phyloP scores from a whole-genome alignment of 2,329 filamentous ascomycete species.

The Nigrograna mackinnonii region DNA sequence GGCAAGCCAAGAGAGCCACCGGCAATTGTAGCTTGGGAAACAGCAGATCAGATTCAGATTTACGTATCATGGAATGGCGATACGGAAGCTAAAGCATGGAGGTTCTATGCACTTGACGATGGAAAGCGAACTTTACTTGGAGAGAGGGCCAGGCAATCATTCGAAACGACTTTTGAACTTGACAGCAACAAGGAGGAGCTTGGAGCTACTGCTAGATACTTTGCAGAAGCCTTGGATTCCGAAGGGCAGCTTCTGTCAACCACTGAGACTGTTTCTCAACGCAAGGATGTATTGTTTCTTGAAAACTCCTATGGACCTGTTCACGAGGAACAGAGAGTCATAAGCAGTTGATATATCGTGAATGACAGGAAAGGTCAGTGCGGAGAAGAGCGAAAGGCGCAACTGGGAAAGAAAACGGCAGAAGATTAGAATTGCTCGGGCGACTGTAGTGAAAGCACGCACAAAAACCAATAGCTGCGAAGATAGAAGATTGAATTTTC shows the following conservation, averaged over 20 bases:
- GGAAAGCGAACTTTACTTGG: background rate
- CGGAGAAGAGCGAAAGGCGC: too few species aligned
- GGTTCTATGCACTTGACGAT: background rate
- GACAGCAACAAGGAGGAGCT: background rate
- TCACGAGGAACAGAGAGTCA: too few species aligned
- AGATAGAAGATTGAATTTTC: too few species aligned
- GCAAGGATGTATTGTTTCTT: too few species aligned
- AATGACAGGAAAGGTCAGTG: too few species aligned
- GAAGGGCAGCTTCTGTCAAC: background rate
- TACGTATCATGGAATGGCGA: slow-evolving; percentile 2
- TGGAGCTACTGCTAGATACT: background rate
- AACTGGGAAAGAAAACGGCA: too few species aligned
- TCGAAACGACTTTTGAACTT: background rate
- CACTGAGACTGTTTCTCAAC: too few species aligned
- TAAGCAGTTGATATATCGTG: too few species aligned
- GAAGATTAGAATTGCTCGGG: too few species aligned
- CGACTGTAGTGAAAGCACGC: too few species aligned
- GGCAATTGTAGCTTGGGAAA: background rate
- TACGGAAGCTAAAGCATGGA: background rate
- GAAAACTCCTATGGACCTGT: too few species aligned
- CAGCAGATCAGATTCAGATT: background rate
- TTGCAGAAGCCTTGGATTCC: background rate
- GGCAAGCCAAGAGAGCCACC: background rate
- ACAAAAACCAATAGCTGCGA: too few species aligned
- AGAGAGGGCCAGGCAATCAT: background rate